Percentiles rank a stretch among this genome's conserved stretches.
Evolutionary conservation across 352 stramenopile genomes (phyloP).

Genomic region (Globisporangium yorkense): DNA sequence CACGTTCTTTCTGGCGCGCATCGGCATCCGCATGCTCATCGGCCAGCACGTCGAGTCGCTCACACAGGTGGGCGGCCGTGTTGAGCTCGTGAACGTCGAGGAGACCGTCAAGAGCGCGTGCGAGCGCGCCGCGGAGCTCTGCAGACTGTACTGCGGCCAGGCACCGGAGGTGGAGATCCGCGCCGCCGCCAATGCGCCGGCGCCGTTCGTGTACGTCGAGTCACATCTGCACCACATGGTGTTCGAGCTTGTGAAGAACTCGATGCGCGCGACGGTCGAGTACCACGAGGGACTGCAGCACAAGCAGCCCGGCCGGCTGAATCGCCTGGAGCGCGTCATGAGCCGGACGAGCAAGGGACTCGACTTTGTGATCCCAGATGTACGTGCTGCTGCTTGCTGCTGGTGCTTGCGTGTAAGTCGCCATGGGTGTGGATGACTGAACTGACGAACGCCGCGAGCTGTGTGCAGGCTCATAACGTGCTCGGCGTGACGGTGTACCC

Average conservation of each 20-base stretch:
- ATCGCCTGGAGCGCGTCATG: slow-evolving; percentile 63
- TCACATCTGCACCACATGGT: slow-evolving; percentile 88
- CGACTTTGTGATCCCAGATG: slow-evolving; percentile 66
- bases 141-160: slow-evolving; percentile 43
- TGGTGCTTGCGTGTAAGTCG: no score
- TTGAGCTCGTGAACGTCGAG: slow-evolving; percentile 67
- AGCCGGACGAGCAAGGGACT: slow-evolving; percentile 54
- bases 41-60: slow-evolving; percentile 83
- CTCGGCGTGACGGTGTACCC: slow-evolving; percentile 71
- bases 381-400: slow-evolving; percentile 11
- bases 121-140: slow-evolving; percentile 48
- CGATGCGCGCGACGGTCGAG: slow-evolving; percentile 96
- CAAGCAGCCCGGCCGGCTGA: slow-evolving; percentile 32
- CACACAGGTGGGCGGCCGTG: slow-evolving; percentile 47
- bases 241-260: slow-evolving; percentile 99
- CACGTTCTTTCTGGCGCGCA: slow-evolving; percentile 97
- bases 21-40: slow-evolving; percentile 99
- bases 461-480: slow-evolving; percentile 30
- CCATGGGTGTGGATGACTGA: no score
- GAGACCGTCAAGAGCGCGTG: slow-evolving; percentile 55
- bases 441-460: background rate
- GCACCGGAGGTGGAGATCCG: slow-evolving; percentile 58
- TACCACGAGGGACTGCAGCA: slow-evolving; percentile 76
- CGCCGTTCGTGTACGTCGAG: slow-evolving; percentile 78
- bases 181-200: slow-evolving; percentile 32